Evolutionary conservation across 805 yeast genomes (phyloP).

Genomic region (Kodamaea neixiangensis): DNA sequence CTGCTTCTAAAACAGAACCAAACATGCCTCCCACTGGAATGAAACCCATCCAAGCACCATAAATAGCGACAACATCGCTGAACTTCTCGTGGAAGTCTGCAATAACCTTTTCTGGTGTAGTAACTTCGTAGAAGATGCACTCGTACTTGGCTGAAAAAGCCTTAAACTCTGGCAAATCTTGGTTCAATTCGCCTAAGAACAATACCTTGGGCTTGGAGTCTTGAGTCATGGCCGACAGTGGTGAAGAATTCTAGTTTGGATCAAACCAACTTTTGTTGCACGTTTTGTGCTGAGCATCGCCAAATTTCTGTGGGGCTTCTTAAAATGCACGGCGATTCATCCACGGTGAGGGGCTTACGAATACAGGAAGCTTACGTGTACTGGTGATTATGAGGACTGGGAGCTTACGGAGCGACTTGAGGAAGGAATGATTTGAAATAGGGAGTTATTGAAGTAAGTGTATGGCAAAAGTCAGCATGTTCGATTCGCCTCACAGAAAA

Average conservation of each 20-base stretch:
- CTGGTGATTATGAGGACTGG: too few relatives aligned
- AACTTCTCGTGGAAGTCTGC: constrained; percentile 42
- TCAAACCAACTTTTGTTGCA: not conserved
- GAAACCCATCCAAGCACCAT: constrained; percentile 63
- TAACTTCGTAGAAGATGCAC: constrained; percentile 39
- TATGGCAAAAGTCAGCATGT: too few relatives aligned
- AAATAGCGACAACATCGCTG: constrained; percentile 50
- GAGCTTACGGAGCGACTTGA: too few relatives aligned
- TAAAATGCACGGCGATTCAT: not conserved
- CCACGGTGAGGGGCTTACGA: not conserved
- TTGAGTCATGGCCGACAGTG: not conserved
- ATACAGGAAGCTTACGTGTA: too few relatives aligned
- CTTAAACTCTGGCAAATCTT: constrained; percentile 46
- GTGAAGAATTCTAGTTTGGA: not conserved
- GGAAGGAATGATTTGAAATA: too few relatives aligned
- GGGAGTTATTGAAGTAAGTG: too few relatives aligned
- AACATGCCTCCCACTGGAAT: constrained; percentile 52
- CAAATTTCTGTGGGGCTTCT: not conserved
- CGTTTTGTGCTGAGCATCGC: not conserved
- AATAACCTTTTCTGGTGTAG: constrained; percentile 44
- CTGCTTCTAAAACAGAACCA: constrained; percentile 40
- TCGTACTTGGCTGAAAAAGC: constrained; percentile 41
- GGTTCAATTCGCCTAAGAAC: constrained; percentile 53
- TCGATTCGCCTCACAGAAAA: too few relatives aligned
- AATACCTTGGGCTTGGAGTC: constrained; percentile 40